These are phyloP conservation scores for Nasturtium officinale DNA, from an alignment of 345 rosid genomes.

Conservation along the genomic window DNA sequence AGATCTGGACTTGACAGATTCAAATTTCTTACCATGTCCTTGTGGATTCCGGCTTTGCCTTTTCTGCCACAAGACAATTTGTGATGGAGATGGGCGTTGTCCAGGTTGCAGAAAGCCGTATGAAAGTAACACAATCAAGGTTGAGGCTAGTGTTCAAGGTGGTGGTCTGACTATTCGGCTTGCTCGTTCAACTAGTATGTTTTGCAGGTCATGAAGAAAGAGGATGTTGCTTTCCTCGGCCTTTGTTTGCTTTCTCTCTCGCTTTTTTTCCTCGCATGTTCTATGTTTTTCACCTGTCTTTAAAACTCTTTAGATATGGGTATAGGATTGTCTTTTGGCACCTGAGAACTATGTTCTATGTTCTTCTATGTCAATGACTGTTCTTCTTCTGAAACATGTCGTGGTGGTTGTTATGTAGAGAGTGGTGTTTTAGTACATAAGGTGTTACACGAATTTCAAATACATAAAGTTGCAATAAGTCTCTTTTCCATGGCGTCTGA, in stretches of 20 bases:
- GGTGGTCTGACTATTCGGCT: slow-evolving; percentile 62
- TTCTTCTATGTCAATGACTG: slow-evolving; percentile 58
- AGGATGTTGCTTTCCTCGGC: slow-evolving; percentile 36
- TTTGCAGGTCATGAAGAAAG: slow-evolving; percentile 67
- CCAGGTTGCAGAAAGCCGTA: slow-evolving; percentile 94
- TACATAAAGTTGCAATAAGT: slow-evolving; percentile 53
- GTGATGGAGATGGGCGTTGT: slow-evolving; percentile 90
- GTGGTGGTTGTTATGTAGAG: slow-evolving; percentile 61
- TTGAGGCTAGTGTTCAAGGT: slow-evolving; percentile 59
- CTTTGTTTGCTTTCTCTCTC: slow-evolving; percentile 49
- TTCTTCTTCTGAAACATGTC: slow-evolving; percentile 59
- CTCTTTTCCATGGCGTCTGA: slow-evolving; percentile 10
- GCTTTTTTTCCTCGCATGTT: slow-evolving; percentile 32
- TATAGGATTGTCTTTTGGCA: slow-evolving; percentile 60
- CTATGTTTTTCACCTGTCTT: slow-evolving; percentile 41
- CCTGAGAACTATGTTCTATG: slow-evolving; percentile 53
- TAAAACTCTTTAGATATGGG: slow-evolving; percentile 54
- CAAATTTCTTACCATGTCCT: slow-evolving; percentile 78
- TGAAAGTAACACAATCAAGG: slow-evolving; percentile 51
- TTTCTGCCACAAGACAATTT: slow-evolving; percentile 94
- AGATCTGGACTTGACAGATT: slow-evolving; percentile 82
- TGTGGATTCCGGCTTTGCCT: slow-evolving; percentile 93
- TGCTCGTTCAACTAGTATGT: slow-evolving; percentile 85
- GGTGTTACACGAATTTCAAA: slow-evolving; percentile 67
- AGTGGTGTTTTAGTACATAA: slow-evolving; percentile 76